phyloP scores from a whole-genome alignment of 202 grass and related monocot species.

The Elaeis oleifera region DNA sequence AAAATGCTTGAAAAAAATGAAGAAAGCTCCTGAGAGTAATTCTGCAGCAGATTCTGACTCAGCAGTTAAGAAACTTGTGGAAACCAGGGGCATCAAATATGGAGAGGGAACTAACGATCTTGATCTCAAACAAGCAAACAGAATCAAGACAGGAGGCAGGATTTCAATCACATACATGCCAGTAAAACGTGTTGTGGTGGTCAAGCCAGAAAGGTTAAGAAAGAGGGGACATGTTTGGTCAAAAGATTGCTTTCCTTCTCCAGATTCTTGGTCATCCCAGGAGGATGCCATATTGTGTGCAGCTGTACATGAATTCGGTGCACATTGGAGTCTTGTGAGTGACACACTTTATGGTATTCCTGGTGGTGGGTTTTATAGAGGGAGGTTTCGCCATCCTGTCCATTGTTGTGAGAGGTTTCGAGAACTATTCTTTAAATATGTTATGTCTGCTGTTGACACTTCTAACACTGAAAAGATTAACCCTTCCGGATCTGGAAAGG shows the following conservation, averaged over 20 bases:
- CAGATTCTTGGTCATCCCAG: conserved; percentile 67
- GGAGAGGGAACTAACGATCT: conserved; percentile 42
- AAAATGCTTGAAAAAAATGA: conserved; percentile 64
- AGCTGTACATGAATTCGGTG: conserved; percentile 75
- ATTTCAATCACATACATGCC: conserved; percentile 50
- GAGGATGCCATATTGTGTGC: conserved; percentile 87
- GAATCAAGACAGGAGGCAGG: conserved; percentile 38
- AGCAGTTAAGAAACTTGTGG: conserved; percentile 33
- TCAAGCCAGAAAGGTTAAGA: conserved; percentile 86
- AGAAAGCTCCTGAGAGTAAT: conserved; percentile 51
- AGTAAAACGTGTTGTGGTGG: conserved; percentile 68
- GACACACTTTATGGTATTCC: conserved; percentile 58
- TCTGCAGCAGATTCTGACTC: conserved; percentile 29
- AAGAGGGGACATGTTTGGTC: conserved; percentile 68
- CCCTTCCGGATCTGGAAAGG: conserved; percentile 76
- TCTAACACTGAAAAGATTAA: conserved; percentile 57
- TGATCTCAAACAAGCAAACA: conserved; percentile 38
- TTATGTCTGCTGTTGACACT: conserved; percentile 57
- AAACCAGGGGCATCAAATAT: conserved; percentile 36
- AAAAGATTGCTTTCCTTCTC: conserved; percentile 40
- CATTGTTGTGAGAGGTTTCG: conserved; percentile 97
- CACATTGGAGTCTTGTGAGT: conserved; percentile 77
- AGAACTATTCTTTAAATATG: conserved; percentile 91
- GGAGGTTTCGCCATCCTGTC: conserved; percentile 74
- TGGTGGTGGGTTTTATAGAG: conserved; percentile 57